Evolutionary conservation across 768 basidiomycete species (phyloP).

Genomic region (Tricholoma saponaceum): DNA sequence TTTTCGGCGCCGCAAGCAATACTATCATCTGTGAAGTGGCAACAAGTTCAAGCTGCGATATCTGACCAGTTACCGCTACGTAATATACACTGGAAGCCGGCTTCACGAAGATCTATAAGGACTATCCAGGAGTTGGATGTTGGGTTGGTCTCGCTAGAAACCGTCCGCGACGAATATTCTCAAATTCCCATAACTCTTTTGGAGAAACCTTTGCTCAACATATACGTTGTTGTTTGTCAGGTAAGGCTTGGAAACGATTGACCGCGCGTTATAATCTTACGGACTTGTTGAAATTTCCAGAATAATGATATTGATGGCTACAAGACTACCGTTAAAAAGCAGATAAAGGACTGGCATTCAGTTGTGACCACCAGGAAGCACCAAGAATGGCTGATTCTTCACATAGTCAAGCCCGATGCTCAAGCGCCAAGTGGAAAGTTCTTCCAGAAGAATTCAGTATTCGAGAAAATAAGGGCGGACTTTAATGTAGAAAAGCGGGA

Average conservation of each 20-base stretch:
- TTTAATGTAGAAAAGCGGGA: conserved; percentile 90
- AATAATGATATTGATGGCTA: conserved; percentile 72
- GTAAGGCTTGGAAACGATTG: conserved; percentile 37
- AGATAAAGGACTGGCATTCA: conserved; percentile 91
- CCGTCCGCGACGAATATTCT: conserved; percentile 66
- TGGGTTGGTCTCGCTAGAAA: conserved; percentile 63
- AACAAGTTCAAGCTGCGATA: conserved; percentile 60
- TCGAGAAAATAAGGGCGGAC: conserved; percentile 89
- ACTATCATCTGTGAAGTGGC: conserved; percentile 70
- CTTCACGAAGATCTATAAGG: conserved; percentile 63
- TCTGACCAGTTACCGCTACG: conserved; percentile 77
- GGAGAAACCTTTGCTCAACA: conserved; percentile 82
- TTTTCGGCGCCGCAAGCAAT: conserved; percentile 62
- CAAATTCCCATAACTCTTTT: conserved; percentile 75
- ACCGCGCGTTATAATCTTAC: not conserved
- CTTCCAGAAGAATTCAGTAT: conserved; percentile 80
- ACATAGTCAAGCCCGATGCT: conserved; percentile 73
- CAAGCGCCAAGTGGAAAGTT: conserved; percentile 57
- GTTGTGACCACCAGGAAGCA: conserved; percentile 63
- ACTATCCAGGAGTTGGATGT: conserved; percentile 91
- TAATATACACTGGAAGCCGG: conserved; percentile 90
- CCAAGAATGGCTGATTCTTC: conserved; percentile 92
- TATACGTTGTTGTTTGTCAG: conserved; percentile 87
- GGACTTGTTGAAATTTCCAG: conserved; percentile 44
- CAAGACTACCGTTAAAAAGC: conserved; percentile 69